Evolutionary conservation across 2,329 filamentous ascomycete species (phyloP).

Genomic region (Colletotrichum musicola): DNA sequence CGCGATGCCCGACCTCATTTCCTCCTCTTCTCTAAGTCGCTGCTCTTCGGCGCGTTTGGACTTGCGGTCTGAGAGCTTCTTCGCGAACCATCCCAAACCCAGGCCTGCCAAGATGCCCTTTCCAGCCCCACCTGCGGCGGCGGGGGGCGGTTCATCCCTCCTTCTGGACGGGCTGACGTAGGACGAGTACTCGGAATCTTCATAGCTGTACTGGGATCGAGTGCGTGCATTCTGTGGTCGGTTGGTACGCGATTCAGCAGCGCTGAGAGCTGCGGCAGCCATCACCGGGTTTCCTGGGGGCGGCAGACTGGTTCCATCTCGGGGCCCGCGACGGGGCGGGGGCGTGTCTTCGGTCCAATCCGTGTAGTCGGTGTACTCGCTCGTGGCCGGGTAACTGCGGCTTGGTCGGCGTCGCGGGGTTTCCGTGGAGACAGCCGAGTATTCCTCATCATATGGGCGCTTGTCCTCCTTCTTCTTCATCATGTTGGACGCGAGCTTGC

Average conservation of each 20-base stretch:
- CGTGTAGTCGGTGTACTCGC: slow-evolving; percentile 65
- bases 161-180: slow-evolving; percentile 74
- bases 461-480: slow-evolving; percentile 66
- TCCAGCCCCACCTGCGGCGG: slow-evolving; percentile 60
- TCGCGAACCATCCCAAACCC: slow-evolving; percentile 77
- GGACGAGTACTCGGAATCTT: slow-evolving; percentile 70
- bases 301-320: slow-evolving; percentile 59
- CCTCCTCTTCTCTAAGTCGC: slow-evolving; percentile 61
- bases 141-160: slow-evolving; percentile 57
- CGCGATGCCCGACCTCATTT: slow-evolving; percentile 69
- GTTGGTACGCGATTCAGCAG: slow-evolving; percentile 59
- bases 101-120: slow-evolving; percentile 72
- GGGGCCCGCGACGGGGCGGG: slow-evolving; percentile 35
- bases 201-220: slow-evolving; percentile 58
- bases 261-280: slow-evolving; percentile 61
- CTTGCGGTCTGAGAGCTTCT: slow-evolving; percentile 71
- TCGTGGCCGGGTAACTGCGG: slow-evolving; percentile 57
- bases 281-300: slow-evolving; percentile 58
- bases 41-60: slow-evolving; percentile 62
- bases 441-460: slow-evolving; percentile 67
- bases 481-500: slow-evolving; percentile 70
- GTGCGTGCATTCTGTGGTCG: slow-evolving; percentile 60
- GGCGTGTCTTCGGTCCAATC: slow-evolving; percentile 48
- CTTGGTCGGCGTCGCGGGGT: slow-evolving; percentile 65
- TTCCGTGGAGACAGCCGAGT: slow-evolving; percentile 73